Evolutionary conservation across 192 early-diverging fungal species (phyloP).

Genomic region (Oehlia diaphana): DNA sequence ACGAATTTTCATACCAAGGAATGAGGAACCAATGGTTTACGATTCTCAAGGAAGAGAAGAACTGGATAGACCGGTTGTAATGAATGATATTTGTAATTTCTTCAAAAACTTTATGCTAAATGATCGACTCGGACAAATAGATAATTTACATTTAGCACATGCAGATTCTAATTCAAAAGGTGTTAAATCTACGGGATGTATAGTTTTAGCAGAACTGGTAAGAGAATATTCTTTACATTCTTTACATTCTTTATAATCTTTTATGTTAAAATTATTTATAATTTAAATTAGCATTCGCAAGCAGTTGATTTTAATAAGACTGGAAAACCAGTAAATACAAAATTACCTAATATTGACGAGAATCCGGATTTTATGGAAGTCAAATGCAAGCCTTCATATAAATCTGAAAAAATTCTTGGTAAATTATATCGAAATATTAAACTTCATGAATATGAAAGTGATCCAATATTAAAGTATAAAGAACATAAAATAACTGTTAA

Average conservation of each 20-base stretch:
- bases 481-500: neutral
- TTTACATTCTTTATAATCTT: no score
- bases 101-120: constrained; percentile 65
- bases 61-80: constrained; percentile 41
- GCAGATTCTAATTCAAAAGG: constrained; percentile 55
- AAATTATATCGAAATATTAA: neutral
- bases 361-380: constrained; percentile 28
- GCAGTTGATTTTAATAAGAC: constrained; percentile 28
- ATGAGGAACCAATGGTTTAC: constrained; percentile 54
- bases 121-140: constrained; percentile 67
- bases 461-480: neutral
- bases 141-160: constrained; percentile 63
- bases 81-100: constrained; percentile 54
- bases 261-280: neutral
- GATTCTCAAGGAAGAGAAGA: constrained; percentile 28
- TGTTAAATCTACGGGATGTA: constrained; percentile 47
- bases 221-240: neutral
- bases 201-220: constrained; percentile 58
- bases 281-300: neutral
- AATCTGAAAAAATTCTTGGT: constrained; percentile 10
- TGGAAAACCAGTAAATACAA: neutral
- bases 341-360: neutral
- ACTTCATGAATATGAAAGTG: neutral
- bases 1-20: constrained; percentile 35
- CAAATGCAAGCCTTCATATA: neutral